Percentiles rank a stretch among this genome's conserved stretches.
Conservation (phyloP, 2,329 filamentous ascomycete species). For the Cryphonectria japonica region DNA sequence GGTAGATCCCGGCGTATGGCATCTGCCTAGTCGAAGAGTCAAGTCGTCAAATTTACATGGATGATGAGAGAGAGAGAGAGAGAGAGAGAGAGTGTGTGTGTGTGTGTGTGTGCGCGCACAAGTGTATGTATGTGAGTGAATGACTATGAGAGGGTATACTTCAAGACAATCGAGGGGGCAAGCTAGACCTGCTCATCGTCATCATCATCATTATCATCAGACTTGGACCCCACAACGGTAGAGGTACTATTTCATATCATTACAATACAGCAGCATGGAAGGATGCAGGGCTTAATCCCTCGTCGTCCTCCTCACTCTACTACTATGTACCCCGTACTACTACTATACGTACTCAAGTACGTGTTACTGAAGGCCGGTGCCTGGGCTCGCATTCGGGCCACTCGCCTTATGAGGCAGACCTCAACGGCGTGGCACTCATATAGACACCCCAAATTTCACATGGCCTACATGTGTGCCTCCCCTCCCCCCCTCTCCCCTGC, state of each 20-base stretch:
- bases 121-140: no score
- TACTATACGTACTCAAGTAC: not conserved
- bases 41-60: not conserved
- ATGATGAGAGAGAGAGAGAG: not conserved
- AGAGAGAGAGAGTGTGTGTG: not conserved
- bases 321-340: not conserved
- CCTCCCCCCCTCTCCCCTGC: not conserved
- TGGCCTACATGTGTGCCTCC: not conserved
- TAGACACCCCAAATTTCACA: not conserved
- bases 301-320: not conserved
- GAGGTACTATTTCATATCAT: not conserved
- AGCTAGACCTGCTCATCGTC: not conserved
- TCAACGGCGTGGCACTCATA: not conserved
- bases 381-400: slow-evolving; percentile 4
- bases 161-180: not conserved
- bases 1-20: not conserved
- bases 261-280: not conserved
- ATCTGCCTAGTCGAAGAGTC: not conserved
- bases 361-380: not conserved
- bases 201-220: not conserved
- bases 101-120: no score
- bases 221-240: not conserved
- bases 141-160: not conserved
- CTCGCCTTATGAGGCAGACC: not conserved
- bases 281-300: not conserved